Conservation (phyloP, 495 filamentous ascomycete species). For the Talaromyces adpressus region DNA sequence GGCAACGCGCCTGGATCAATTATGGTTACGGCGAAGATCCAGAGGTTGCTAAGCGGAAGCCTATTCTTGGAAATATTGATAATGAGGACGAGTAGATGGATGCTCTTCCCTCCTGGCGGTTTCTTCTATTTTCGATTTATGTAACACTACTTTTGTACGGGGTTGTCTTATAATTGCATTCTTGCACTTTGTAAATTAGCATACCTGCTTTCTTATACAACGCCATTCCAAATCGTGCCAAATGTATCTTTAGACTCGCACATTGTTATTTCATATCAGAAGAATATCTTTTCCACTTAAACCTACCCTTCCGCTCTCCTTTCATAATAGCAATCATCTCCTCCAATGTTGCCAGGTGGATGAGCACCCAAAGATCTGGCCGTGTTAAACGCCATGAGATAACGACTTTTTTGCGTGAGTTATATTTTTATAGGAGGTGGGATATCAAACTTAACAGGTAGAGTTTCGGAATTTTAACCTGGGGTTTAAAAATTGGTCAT, state of each 20-base stretch:
- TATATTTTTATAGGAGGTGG: too few species aligned
- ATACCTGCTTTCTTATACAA: neutral
- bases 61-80: constrained; percentile 35
- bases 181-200: constrained; percentile 2
- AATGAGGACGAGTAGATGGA: constrained; percentile 22
- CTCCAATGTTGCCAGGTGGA: too few species aligned
- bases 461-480: too few species aligned
- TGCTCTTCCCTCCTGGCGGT: neutral
- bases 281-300: too few species aligned
- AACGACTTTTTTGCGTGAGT: too few species aligned
- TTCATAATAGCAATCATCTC: too few species aligned
- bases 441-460: too few species aligned
- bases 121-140: neutral
- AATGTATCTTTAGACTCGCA: neutral
- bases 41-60: constrained; percentile 31
- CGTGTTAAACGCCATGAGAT: too few species aligned
- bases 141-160: neutral
- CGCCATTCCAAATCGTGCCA: neutral
- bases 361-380: too few species aligned
- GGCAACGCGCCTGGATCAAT: constrained; percentile 38
- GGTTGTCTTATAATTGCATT: neutral
- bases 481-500: too few species aligned
- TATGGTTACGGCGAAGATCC: constrained; percentile 41
- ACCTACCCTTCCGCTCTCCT: too few species aligned
- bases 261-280: neutral